Evolutionary conservation across 768 basidiomycete genomes (phyloP).

Genomic region (Tricholoma terreum): DNA sequence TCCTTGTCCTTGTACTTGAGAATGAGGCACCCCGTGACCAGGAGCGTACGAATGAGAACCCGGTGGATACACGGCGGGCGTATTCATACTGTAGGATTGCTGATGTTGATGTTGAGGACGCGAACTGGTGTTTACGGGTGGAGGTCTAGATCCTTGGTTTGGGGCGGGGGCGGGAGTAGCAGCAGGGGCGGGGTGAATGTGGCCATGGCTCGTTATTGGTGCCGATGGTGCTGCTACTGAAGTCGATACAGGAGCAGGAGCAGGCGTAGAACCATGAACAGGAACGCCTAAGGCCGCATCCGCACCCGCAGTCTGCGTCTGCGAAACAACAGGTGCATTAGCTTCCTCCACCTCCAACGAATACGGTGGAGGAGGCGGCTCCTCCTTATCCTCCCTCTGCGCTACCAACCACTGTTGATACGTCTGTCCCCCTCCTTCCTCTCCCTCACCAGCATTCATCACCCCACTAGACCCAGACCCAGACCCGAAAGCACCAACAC

Average conservation of each 20-base stretch:
- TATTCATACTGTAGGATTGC: constrained; percentile 1
- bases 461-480: too few species aligned
- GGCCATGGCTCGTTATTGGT: not conserved
- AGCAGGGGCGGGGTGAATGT: not conserved
- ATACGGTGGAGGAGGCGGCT: constrained; percentile 69
- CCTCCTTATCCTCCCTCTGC: constrained; percentile 45
- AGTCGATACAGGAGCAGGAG: not conserved
- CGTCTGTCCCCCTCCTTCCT: constrained; percentile 23
- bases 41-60: not conserved
- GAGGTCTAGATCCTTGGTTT: constrained; percentile 8
- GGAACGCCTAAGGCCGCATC: constrained; percentile 7
- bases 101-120: constrained; percentile 11
- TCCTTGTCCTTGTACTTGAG: not conserved
- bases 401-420: constrained; percentile 49
- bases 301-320: not conserved
- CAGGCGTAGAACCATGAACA: not conserved
- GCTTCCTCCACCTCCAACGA: constrained; percentile 46
- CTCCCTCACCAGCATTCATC: constrained; percentile 6
- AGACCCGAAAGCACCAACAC: constrained; percentile 7
- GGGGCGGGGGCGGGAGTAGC: constrained; percentile 1
- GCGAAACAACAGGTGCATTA: constrained; percentile 1
- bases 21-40: not conserved
- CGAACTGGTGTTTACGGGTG: constrained; percentile 12
- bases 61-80: not conserved
- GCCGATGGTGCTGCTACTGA: constrained; percentile 3